Conservation (phyloP, 2,329 filamentous ascomycete genomes). For the Aureobasidium sp. region DNA sequence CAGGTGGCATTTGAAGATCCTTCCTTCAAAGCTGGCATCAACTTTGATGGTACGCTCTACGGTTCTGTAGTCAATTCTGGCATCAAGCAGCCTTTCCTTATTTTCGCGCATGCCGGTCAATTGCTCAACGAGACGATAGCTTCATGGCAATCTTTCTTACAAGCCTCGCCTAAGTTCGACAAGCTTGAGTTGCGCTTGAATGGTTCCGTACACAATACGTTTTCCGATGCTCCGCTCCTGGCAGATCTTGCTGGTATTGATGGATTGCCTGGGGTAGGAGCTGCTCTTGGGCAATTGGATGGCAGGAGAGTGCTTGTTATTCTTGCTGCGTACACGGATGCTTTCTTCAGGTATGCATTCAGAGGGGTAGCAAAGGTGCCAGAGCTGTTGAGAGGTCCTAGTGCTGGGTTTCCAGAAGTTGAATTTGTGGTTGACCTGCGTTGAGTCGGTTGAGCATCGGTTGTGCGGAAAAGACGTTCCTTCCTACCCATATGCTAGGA, state of each 20-base stretch:
- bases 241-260: background rate
- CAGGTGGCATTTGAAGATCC: background rate
- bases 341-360: background rate
- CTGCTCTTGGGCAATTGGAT: background rate
- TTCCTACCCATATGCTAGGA: no score
- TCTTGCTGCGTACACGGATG: background rate
- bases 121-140: background rate
- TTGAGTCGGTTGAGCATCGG: background rate
- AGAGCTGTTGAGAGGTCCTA: background rate
- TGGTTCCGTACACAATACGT: background rate
- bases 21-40: background rate
- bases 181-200: background rate
- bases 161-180: background rate
- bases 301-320: background rate
- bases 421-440: background rate
- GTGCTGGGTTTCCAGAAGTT: background rate
- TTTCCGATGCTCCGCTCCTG: background rate
- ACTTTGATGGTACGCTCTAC: background rate
- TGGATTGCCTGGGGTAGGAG: background rate
- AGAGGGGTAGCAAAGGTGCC: background rate
- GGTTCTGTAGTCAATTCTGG: background rate
- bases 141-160: background rate
- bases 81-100: background rate
- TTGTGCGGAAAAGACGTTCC: no score
- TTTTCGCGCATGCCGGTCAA: background rate